Base-by-base conservation (phyloP, 352 stramenopile genomes). In the Globisporangium echinulatum region DNA sequence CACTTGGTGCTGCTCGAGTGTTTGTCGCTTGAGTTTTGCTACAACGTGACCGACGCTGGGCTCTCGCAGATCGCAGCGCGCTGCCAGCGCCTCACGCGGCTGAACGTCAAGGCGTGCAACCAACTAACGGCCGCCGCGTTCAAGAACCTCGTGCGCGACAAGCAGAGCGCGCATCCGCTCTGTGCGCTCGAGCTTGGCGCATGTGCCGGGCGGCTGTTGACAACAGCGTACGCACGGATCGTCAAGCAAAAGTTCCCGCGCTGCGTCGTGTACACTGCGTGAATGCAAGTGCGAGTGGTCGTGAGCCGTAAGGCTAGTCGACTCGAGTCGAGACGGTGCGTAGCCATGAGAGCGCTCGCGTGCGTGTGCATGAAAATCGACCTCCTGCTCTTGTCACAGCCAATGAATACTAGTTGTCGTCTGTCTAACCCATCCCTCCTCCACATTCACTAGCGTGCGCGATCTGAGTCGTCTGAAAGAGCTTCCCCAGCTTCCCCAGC, bases 61-160 rank as follows among this genome's bases (percentile, higher is more conserved):
- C 66, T 97, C 11, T 49, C 57, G 1, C 54, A 69, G 9, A 63
- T 97, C 46, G 70, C 77, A 17, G 55, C 48, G 4, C 52, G 65
- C n/a, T 92, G 87, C 59, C 59, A 64, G n/a, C 54, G 64, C 2
- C 67, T 97, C 39, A 58, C 79, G 46, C 61, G 85, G 40, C 58
- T 97, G 25, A 94, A 95, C 64, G 58, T 97, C 47, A 92, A 92
- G n/a, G 88, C 89, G 6, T 90, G 85, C 60, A 90, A 92, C 60
- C 74, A 90, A 54, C 75, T 97, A 37, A 93, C 85, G 7, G 54
- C 77, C 39, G 52, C 61, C 0, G 70, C 78, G 13, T 92, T 97
- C 50, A 59, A 64, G 8, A 57, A 68, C 36, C 67, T 97, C 39
- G 60, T 65, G 33, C 55, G 59, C 7, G 63, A 67, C n/a, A 79